Conservation (phyloP, 2,329 filamentous ascomycete species). For the Pseudocercospora cruenta region DNA sequence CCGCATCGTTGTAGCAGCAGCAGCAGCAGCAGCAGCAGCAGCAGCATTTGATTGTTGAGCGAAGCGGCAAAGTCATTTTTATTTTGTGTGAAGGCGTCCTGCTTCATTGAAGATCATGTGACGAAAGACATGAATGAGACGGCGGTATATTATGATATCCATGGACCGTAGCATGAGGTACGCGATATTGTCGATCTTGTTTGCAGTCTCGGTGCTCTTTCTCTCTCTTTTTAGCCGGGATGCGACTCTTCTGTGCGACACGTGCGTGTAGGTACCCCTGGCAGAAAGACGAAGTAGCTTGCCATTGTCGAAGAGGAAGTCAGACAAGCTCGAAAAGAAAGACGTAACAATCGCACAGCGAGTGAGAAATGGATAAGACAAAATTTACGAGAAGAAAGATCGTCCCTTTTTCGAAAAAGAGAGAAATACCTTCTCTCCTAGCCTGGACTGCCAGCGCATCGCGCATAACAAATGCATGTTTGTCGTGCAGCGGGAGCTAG, state of each 20-base stretch:
- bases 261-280: background rate
- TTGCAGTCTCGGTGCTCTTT: background rate
- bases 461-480: slow-evolving; percentile 7
- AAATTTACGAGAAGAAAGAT: background rate
- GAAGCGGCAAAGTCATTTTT: background rate
- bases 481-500: slow-evolving; percentile 6
- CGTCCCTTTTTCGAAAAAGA: background rate
- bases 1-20: background rate
- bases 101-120: slow-evolving; percentile 17
- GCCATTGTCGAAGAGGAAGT: background rate
- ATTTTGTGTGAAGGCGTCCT: slow-evolving; percentile 11
- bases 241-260: background rate
- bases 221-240: background rate
- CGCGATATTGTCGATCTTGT: slow-evolving; percentile 7
- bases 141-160: slow-evolving; percentile 14
- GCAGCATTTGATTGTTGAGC: slow-evolving; percentile 9
- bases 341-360: background rate
- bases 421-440: slow-evolving; percentile 5
- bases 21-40: background rate
- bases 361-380: background rate
- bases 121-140: slow-evolving; percentile 18
- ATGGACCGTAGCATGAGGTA: slow-evolving; percentile 17
- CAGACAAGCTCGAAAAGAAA: background rate
- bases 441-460: slow-evolving; percentile 10
- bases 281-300: background rate